These are phyloP conservation scores for Brettanomyces sp. DNA, from an alignment of 805 yeast genomes.

Conservation along the genomic window DNA sequence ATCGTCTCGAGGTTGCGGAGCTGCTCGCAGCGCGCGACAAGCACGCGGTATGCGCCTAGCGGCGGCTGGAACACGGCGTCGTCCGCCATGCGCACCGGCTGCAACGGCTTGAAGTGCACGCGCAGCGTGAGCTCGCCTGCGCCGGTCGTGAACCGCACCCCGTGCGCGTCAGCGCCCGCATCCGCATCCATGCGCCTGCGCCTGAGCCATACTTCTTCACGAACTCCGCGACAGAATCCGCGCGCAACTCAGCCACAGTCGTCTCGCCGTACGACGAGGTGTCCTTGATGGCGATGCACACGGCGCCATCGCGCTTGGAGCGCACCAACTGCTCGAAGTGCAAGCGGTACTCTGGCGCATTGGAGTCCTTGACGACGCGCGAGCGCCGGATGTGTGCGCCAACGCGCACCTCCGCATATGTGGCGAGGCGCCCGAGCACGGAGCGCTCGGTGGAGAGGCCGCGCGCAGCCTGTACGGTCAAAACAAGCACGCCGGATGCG, in stretches of 20 bases:
- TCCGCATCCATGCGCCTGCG: conserved; percentile 1
- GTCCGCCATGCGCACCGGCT: conserved; percentile 36
- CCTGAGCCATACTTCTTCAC: conserved; percentile 32
- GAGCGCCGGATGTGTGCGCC: conserved; percentile 41
- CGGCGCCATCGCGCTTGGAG: conserved; percentile 45
- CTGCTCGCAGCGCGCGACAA: conserved; percentile 43
- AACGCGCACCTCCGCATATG: conserved; percentile 52
- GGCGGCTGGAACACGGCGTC: conserved; percentile 43
- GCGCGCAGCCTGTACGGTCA: conserved; percentile 51
- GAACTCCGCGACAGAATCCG: conserved; percentile 42
- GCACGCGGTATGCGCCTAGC: conserved; percentile 57
- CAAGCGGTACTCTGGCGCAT: conserved; percentile 68
- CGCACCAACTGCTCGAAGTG: conserved; percentile 52
- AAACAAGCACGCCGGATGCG: conserved; percentile 68
- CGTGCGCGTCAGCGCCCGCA: conserved; percentile 16
- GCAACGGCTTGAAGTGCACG: conserved; percentile 66
- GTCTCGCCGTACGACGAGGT: conserved; percentile 40
- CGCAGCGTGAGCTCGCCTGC: conserved; percentile 45
- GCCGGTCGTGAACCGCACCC: conserved; percentile 39
- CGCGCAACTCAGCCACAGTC: conserved; percentile 43
- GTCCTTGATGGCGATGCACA: conserved; percentile 55
- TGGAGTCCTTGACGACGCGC: conserved; percentile 55
- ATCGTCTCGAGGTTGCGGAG: conserved; percentile 51
- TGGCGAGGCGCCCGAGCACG: conserved; percentile 43
- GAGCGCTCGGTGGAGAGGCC: conserved; percentile 46